A percentile compares a stretch with the other conserved stretches of the same genome.
These are phyloP conservation scores for Talaromyces sp. DNA, from an alignment of 2,329 filamentous ascomycete species.

Conservation along the genomic window DNA sequence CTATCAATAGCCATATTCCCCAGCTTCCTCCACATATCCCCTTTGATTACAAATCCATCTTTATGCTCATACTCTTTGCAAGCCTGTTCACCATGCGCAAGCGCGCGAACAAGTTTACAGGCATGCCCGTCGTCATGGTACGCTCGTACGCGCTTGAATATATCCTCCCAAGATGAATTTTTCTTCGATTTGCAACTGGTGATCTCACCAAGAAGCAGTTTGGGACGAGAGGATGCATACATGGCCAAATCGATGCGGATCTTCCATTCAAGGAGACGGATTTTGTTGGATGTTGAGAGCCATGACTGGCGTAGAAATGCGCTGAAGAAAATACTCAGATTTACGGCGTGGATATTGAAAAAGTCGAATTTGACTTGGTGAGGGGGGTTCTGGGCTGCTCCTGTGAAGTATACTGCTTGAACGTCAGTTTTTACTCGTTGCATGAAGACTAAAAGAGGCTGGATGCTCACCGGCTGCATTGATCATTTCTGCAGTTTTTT, in stretches of 20 bases:
- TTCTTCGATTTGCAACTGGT: conserved; percentile 51
- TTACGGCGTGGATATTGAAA: conserved; percentile 73
- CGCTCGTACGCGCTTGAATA: conserved; percentile 42
- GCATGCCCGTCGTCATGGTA: conserved; percentile 71
- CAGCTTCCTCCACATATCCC: conserved; percentile 40
- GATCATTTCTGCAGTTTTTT: conserved; percentile 62
- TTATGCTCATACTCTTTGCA: conserved; percentile 29
- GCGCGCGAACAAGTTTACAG: conserved; percentile 66
- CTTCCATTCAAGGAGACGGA: conserved; percentile 74
- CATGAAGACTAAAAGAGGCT: neutral
- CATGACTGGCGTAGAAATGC: conserved; percentile 49
- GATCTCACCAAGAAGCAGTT: conserved; percentile 56
- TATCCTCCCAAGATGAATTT: conserved; percentile 33
- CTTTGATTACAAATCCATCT: conserved; percentile 29
- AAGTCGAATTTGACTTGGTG: conserved; percentile 76
- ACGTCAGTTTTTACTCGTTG: neutral
- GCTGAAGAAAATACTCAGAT: conserved; percentile 64
- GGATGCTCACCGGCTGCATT: conserved; percentile 49
- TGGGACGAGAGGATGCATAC: conserved; percentile 62
- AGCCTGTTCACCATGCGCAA: conserved; percentile 59
- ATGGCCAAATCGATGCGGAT: conserved; percentile 66
- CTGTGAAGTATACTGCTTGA: conserved; percentile 42
- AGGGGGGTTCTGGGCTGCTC: conserved; percentile 56
- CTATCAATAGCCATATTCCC: conserved; percentile 30
- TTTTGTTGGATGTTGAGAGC: conserved; percentile 52